Percentiles rank a stretch among this genome's conserved stretches.
phyloP scores from a whole-genome alignment of 371 early-diverging fungal species.

The Mucor velutinosus region DNA sequence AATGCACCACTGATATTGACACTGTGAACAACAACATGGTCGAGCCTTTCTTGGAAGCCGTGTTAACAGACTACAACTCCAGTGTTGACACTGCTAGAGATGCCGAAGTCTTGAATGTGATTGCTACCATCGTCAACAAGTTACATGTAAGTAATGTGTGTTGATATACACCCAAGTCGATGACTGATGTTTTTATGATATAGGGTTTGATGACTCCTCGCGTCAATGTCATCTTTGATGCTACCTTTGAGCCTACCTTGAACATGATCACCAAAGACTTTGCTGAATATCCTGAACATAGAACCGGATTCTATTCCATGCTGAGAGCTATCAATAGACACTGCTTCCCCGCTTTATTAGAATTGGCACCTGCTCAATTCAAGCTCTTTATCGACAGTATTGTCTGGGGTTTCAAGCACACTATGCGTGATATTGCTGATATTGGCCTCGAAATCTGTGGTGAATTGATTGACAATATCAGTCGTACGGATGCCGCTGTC shows the following conservation, averaged over 20 bases:
- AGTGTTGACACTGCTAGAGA: slow-evolving; percentile 90
- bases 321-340: slow-evolving; percentile 82
- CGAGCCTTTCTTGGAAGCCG: slow-evolving; percentile 89
- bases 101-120: slow-evolving; percentile 91
- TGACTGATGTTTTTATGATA: neutral
- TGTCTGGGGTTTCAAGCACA: slow-evolving; percentile 99
- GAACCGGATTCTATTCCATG: slow-evolving; percentile 91
- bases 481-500: slow-evolving; percentile 73
- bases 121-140: slow-evolving; percentile 82
- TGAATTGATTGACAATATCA: slow-evolving; percentile 83
- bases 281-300: slow-evolving; percentile 95
- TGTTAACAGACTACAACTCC: slow-evolving; percentile 84
- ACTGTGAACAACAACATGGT: slow-evolving; percentile 81
- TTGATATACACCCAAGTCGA: neutral
- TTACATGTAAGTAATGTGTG: slow-evolving; percentile 64
- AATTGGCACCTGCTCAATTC: slow-evolving; percentile 83
- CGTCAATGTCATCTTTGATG: slow-evolving; percentile 84
- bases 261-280: slow-evolving; percentile 98
- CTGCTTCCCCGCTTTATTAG: slow-evolving; percentile 91
- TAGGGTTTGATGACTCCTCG: slow-evolving; percentile 78
- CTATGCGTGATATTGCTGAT: slow-evolving; percentile 97
- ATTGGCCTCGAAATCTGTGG: slow-evolving; percentile 82
- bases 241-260: slow-evolving; percentile 93
- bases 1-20: slow-evolving; percentile 76
- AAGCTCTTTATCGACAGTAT: slow-evolving; percentile 90